These are phyloP conservation scores for Dacryopinax primogenitus DNA, from an alignment of 768 basidiomycete species.

Conservation along the genomic window DNA sequence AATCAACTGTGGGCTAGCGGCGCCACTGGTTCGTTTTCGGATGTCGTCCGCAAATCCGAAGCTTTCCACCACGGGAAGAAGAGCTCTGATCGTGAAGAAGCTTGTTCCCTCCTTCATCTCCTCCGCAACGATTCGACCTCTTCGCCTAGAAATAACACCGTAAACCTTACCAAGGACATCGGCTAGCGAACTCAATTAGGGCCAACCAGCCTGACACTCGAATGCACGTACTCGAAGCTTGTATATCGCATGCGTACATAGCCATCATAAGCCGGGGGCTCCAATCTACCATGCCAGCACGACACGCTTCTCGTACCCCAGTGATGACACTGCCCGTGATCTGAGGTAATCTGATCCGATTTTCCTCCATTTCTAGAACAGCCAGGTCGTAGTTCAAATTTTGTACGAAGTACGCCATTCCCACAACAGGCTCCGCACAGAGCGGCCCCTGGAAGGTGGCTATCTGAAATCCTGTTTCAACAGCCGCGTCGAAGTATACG, in stretches of 20 bases:
- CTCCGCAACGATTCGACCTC: constrained; percentile 86
- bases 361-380: constrained; percentile 52
- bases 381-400: constrained; percentile 49
- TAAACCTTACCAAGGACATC: constrained; percentile 97
- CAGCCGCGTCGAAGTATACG: constrained; percentile 61
- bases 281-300: constrained; percentile 87
- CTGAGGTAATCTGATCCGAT: constrained; percentile 56
- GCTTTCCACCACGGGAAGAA: constrained; percentile 90
- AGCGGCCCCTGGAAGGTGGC: constrained; percentile 89
- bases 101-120: constrained; percentile 98
- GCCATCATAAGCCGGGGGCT: constrained; percentile 92
- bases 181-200: constrained; percentile 36
- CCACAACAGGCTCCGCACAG: constrained; percentile 89
- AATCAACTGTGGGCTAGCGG: constrained; percentile 91
- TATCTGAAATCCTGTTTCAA: constrained; percentile 91
- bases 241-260: constrained; percentile 98
- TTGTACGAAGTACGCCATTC: constrained; percentile 84
- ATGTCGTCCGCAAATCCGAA: constrained; percentile 98
- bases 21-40: constrained; percentile 88
- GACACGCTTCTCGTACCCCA: constrained; percentile 75
- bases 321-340: constrained; percentile 86
- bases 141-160: constrained; percentile 80
- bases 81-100: constrained; percentile 82
- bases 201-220: constrained; percentile 14
- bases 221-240: constrained; percentile 71